Conservation (phyloP, 2,329 filamentous ascomycete species). For the Aphanocladium album region DNA sequence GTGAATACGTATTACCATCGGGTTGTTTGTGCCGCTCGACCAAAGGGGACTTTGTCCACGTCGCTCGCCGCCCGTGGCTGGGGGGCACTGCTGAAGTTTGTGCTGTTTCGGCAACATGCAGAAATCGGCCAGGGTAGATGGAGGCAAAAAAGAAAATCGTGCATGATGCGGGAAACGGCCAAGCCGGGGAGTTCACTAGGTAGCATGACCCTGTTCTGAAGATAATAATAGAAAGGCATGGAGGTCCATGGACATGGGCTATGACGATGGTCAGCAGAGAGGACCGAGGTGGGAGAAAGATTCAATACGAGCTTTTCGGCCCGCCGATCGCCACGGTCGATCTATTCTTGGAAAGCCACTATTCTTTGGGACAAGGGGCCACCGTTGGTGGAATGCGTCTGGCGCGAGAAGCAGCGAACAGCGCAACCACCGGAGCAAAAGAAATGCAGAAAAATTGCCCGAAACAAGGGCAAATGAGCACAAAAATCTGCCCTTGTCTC, state of each 20-base stretch:
- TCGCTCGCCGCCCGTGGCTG: not conserved
- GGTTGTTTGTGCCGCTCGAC: not conserved
- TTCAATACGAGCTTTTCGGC: conserved; percentile 8
- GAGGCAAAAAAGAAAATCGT: not conserved
- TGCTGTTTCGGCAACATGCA: not conserved
- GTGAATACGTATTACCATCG: not conserved
- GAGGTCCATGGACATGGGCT: not conserved
- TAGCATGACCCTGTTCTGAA: not conserved
- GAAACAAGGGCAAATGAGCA: no score
- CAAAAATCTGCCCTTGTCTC: not conserved
- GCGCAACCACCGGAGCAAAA: not conserved
- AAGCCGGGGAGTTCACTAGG: not conserved
- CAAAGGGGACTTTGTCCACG: not conserved
- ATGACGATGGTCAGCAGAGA: not conserved
- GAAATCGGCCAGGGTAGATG: not conserved
- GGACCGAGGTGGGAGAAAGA: not conserved
- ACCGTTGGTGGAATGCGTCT: not conserved
- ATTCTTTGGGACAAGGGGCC: not conserved
- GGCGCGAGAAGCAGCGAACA: not conserved
- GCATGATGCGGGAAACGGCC: not conserved
- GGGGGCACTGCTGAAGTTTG: not conserved
- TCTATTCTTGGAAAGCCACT: conserved; percentile 7
- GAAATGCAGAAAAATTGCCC: not conserved
- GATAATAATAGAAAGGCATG: not conserved
- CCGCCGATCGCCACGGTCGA: conserved; percentile 5